Base-by-base conservation (phyloP, 2,329 filamentous ascomycete genomes). In the Lasiodiplodia sp. region DNA sequence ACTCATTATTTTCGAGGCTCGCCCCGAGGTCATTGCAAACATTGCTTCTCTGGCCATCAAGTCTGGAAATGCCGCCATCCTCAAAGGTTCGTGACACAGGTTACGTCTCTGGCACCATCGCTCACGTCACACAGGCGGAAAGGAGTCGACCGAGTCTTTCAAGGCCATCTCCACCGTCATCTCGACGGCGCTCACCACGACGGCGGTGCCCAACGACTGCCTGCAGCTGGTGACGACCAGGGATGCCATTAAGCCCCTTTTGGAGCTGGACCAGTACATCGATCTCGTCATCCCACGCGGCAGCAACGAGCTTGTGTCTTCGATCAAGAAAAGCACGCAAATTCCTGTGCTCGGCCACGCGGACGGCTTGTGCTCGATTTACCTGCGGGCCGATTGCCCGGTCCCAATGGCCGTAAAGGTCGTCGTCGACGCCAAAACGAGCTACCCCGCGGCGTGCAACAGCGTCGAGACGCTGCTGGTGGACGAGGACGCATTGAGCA, bases 11-110 rank as follows among this genome's bases (percentile, higher is more conserved):
- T 99, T 99, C 77, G 96, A 99, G 83, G 96, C 96, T 44, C 91
- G 96, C 8, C 96, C 96, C 7, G 96, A 99, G 82, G 96, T 99
- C 72, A 97, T 99, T 77, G 96, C 95, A 77, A 99, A 99, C 80
- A 98, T 99, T 76, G 94, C 96, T 71, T 93, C 94, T 4, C 86
- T 99, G 28, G 94, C 96, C 47, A 92, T 99, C 81, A 99, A 99
- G 80, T 98, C 95, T 14, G 96, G 94, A 75, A 99, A 99, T 80
- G 92, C 96, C 44, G 96, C 94, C 64, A 98, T 99, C 75, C 85
- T 99, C 70, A 99, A 99, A 85, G 95, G 90, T 87, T 14, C 23
- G 67, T 68, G 21, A 28, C 58, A 21, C 58, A 16, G n/a, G 23
- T 65, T 52, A 14, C 52, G 14, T 23, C 16, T 34, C 38, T 16